Evolutionary conservation across 176 grass and related monocot species (phyloP), one percentile per base, ranked within the genome.

Genomic region (Bromus sterilis): DNA sequence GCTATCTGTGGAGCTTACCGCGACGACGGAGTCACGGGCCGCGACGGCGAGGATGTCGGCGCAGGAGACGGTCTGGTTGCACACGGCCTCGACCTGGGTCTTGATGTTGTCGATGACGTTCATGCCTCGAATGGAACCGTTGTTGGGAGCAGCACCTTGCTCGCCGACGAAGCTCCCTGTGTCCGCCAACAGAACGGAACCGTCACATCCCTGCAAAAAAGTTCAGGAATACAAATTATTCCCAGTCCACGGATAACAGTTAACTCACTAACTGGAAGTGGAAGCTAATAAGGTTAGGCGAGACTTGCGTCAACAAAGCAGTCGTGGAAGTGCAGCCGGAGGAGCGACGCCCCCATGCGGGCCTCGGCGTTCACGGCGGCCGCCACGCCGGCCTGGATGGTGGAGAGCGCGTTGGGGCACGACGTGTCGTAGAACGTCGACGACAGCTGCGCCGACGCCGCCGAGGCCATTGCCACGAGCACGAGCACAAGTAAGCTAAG

Each of bases 271-370:
- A 55, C 20, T n/a, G n/a, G n/a, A n/a, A n/a, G n/a, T n/a, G n/a
- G n/a, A n/a, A n/a, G n/a, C n/a, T n/a, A n/a, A n/a, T n/a, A n/a
- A n/a, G 36, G n/a, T 42, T 70, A 70, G 15, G 2, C 10, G 24
- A 3, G 3, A 82, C 70, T 78, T 89, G 42, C 87, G 31, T 92
- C 89, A n/a, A 89, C 86, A 43, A 89, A 94, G 74, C 87, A 91
- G 83, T 91, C 89, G 24, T 89, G 87, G 67, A 91, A 94, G 79
- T 89, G 87, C 59, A 94, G 89, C 42, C 89, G 83, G 21, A 91
- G 83, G 78, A 94, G 49, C 15, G 92, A 94, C 34, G 93, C 93
- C 1, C 85, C 93, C 71, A 96, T 93, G 61, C 93, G 93, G 12
- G 66, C 6, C 12, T 70, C 66, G 12, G 24, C 56, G 29, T 87